These are phyloP conservation scores for Russula lepida DNA, from an alignment of 768 basidiomycete genomes.

Conservation along the genomic window DNA sequence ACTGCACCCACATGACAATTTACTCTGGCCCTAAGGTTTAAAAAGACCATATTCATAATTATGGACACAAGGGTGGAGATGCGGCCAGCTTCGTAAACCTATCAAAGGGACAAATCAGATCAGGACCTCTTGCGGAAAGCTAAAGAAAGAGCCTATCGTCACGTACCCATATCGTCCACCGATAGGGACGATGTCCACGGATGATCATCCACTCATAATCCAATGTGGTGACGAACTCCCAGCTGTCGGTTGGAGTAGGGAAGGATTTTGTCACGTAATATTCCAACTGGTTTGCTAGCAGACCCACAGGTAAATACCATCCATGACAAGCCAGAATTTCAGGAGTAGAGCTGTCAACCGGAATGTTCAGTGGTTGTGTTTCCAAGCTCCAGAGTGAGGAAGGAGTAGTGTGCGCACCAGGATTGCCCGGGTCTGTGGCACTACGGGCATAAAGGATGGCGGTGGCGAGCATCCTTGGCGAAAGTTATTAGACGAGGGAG, in stretches of 20 bases:
- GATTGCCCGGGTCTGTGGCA: not conserved
- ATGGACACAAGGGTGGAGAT: not conserved
- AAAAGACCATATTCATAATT: not conserved
- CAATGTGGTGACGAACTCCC: not conserved
- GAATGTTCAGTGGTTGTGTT: not conserved
- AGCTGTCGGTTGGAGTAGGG: not conserved
- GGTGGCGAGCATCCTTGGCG: not conserved
- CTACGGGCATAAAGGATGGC: not conserved
- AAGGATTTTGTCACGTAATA: too few species aligned
- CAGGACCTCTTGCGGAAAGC: not conserved
- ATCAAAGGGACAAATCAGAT: not conserved
- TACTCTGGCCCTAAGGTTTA: not conserved
- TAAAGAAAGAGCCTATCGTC: not conserved
- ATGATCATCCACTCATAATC: not conserved
- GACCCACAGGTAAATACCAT: not conserved
- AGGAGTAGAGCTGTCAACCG: not conserved
- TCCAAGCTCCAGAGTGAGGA: not conserved
- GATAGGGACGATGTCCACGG: not conserved
- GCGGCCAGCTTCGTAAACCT: not conserved
- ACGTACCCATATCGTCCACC: not conserved
- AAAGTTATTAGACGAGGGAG: not conserved
- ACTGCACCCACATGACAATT: not conserved
- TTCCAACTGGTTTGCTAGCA: not conserved
- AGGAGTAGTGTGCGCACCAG: not conserved
- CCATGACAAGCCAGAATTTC: not conserved